Percentiles rank a stretch among this genome's conserved stretches.
These are phyloP conservation scores for Rhizoclosmatium globosum DNA, from an alignment of 192 early-diverging fungal genomes.

Conservation along the genomic window DNA sequence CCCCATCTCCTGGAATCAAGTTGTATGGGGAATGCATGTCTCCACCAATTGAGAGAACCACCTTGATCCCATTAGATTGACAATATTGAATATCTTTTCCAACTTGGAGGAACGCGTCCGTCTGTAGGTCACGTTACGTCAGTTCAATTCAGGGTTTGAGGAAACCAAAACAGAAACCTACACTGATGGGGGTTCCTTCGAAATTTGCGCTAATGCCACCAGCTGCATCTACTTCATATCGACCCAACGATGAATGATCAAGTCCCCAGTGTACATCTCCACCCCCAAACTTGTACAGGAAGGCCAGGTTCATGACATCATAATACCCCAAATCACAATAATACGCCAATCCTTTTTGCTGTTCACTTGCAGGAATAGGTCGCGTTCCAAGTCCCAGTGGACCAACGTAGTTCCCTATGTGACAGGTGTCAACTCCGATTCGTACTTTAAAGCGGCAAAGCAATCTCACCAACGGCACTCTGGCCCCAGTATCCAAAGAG, in stretches of 20 bases:
- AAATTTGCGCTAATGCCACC: not conserved
- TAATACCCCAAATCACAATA: slow-evolving; percentile 30
- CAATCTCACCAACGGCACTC: slow-evolving; percentile 5
- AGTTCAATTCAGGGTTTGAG: not conserved
- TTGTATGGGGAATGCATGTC: slow-evolving; percentile 24
- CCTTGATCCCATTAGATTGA: slow-evolving; percentile 27
- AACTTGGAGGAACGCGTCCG: slow-evolving; percentile 2
- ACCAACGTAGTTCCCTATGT: slow-evolving; percentile 22
- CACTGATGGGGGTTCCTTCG: slow-evolving; percentile 11
- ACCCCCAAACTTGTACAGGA: slow-evolving; percentile 22
- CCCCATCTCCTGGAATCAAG: slow-evolving; percentile 25
- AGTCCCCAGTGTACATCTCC: slow-evolving; percentile 26
- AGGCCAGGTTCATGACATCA: slow-evolving; percentile 24
- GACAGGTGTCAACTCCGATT: too few species aligned
- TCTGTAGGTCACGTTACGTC: not conserved
- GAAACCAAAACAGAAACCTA: not conserved
- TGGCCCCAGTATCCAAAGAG: slow-evolving; percentile 30
- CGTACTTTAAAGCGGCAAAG: not conserved
- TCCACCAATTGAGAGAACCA: slow-evolving; percentile 35
- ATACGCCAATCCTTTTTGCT: slow-evolving; percentile 1
- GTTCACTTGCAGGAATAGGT: not conserved
- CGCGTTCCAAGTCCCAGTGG: slow-evolving; percentile 10
- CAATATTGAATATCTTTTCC: slow-evolving; percentile 24
- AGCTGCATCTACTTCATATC: slow-evolving; percentile 8
- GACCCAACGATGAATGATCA: slow-evolving; percentile 5